phyloP scores from a whole-genome alignment of 768 basidiomycete genomes.

The Ramaria sp. region DNA sequence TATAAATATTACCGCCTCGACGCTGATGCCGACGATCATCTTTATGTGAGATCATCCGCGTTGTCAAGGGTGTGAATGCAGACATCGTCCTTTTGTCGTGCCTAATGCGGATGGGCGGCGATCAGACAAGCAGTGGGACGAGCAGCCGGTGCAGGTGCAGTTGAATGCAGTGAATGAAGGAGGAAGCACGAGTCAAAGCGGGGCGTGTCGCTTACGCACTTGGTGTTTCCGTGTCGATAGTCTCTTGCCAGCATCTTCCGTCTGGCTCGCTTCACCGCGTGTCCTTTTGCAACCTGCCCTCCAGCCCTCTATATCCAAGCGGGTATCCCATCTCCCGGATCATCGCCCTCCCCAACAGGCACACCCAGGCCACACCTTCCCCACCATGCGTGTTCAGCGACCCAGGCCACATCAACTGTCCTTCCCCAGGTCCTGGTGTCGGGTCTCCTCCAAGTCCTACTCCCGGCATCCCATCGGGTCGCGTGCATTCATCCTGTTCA shows the following conservation, averaged over 20 bases:
- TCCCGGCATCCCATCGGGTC: background rate
- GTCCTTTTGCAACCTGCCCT: conserved; percentile 45
- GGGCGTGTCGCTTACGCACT: no score
- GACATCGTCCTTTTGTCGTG: no score
- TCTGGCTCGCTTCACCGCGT: background rate
- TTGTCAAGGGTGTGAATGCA: no score
- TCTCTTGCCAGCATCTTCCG: background rate
- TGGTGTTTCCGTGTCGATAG: no score
- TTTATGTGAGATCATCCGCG: no score
- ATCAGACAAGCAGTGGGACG: no score
- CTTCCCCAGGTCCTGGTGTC: conserved; percentile 18
- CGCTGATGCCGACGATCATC: no score
- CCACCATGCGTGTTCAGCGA: conserved; percentile 46
- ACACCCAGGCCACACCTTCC: conserved; percentile 81
- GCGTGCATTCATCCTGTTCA: conserved; percentile 54
- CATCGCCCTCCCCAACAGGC: conserved; percentile 79
- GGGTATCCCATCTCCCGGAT: conserved; percentile 70
- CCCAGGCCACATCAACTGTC: conserved; percentile 79
- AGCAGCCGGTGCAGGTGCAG: no score
- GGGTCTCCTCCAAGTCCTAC: background rate
- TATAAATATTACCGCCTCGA: no score
- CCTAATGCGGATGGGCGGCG: no score
- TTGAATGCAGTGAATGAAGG: no score
- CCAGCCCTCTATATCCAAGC: conserved; percentile 60
- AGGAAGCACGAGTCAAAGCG: no score